Conservation (phyloP, 176 grass and related monocot genomes). For the Triticum urartu region DNA sequence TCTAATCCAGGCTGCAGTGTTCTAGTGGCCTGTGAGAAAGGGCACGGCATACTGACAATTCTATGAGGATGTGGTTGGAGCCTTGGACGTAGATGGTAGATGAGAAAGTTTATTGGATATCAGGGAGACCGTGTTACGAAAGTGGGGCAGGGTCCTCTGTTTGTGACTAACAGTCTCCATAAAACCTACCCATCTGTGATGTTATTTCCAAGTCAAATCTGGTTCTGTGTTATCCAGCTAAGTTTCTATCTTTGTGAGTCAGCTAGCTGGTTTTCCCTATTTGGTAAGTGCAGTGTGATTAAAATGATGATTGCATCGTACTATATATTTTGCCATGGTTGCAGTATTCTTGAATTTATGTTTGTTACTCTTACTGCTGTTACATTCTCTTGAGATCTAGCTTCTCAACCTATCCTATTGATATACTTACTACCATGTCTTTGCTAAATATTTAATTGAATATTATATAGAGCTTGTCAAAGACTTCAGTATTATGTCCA, state of each 20-base stretch:
- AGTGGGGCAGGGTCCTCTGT: not conserved
- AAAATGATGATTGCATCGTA: not conserved
- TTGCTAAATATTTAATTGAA: not conserved
- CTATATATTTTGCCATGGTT: not conserved
- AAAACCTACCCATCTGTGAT: not conserved
- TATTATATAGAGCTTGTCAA: not conserved
- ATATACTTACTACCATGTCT: constrained; percentile 2
- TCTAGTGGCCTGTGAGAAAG: not conserved
- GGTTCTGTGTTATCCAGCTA: not conserved
- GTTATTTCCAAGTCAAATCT: not conserved
- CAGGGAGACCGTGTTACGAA: not conserved
- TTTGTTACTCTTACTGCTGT: not conserved
- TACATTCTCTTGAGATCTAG: not conserved
- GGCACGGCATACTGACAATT: not conserved
- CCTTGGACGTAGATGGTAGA: not conserved
- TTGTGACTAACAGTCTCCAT: not conserved
- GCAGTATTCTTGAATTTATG: not conserved
- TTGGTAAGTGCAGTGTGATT: not conserved
- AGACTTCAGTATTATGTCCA: too few species aligned
- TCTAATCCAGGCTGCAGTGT: not conserved
- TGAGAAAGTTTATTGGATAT: not conserved
- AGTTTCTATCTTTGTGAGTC: not conserved
- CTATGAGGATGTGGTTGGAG: not conserved
- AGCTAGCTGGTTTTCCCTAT: not conserved
- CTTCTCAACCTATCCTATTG: not conserved